Percentiles rank a stretch among this genome's conserved stretches.
phyloP scores from a whole-genome alignment of 2,329 filamentous ascomycete species.

The Plenodomus lindquistii region DNA sequence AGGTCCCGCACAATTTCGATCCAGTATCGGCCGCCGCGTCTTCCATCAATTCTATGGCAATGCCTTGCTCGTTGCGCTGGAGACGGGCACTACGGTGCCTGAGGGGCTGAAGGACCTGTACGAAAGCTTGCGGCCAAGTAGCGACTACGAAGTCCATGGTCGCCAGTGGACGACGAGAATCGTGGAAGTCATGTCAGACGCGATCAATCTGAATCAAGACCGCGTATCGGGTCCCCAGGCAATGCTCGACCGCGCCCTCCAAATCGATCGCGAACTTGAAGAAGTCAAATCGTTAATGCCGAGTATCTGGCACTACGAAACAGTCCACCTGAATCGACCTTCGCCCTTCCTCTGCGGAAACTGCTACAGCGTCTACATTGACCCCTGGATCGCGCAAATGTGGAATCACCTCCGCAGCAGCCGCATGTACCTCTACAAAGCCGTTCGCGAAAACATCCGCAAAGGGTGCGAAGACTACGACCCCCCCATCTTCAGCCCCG shows the following conservation, averaged over 20 bases:
- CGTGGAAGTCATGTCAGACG: conserved; percentile 22
- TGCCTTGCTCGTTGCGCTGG: conserved; percentile 25
- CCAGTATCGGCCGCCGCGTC: conserved; percentile 23
- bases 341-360: conserved; percentile 21
- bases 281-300: conserved; percentile 24
- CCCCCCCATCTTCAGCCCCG: conserved; percentile 16
- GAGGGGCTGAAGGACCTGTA: conserved; percentile 27
- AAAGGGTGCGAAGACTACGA: conserved; percentile 10
- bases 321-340: conserved; percentile 14
- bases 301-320: conserved; percentile 29
- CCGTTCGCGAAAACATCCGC: conserved; percentile 24
- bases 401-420: conserved; percentile 35
- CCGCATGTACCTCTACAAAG: conserved; percentile 26
- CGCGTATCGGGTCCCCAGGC: conserved; percentile 16
- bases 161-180: conserved; percentile 23
- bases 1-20: conserved; percentile 29
- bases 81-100: conserved; percentile 20
- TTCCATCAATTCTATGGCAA: conserved; percentile 37
- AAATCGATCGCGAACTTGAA: conserved; percentile 27
- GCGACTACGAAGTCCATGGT: conserved; percentile 26
- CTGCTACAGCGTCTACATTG: conserved; percentile 34
- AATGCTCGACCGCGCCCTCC: conserved; percentile 16
- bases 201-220: conserved; percentile 26
- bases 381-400: conserved; percentile 36
- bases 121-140: conserved; percentile 12